Conservation (phyloP, 306 rosid genomes). For the Morella rubra region DNA sequence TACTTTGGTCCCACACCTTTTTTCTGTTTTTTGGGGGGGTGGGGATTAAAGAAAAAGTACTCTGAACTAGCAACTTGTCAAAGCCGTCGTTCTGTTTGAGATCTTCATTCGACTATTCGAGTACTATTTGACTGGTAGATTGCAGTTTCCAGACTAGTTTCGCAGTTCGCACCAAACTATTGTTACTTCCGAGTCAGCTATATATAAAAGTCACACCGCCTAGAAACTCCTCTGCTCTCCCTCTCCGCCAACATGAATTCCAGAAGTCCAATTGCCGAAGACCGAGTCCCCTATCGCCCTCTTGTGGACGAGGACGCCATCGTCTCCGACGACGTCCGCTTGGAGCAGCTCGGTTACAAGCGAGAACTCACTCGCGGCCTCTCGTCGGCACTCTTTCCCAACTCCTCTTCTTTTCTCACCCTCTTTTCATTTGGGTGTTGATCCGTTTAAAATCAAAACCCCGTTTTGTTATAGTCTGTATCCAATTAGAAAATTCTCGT, state of each 20-base stretch:
- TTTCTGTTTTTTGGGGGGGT: too few relatives aligned
- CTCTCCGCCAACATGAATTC: neutral
- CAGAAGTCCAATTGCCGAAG: neutral
- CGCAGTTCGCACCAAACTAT: neutral
- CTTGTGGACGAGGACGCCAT: constrained; percentile 24
- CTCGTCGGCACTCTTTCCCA: constrained; percentile 25
- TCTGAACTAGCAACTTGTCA: neutral
- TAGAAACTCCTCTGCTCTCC: too few relatives aligned
- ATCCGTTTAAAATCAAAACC: neutral
- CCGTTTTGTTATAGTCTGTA: neutral
- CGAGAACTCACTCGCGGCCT: constrained; percentile 47
- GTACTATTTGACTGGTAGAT: neutral
- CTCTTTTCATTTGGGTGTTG: neutral
- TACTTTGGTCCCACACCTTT: neutral
- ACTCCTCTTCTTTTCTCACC: too few relatives aligned
- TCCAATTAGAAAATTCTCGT: neutral
- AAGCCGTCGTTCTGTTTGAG: neutral
- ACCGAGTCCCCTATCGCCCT: constrained; percentile 12
- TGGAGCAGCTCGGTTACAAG: constrained; percentile 48
- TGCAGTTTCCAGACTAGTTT: too few relatives aligned
- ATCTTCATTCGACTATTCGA: neutral
- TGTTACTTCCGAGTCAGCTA: neutral
- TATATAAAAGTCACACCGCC: neutral
- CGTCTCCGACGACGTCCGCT: constrained; percentile 28
- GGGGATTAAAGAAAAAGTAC: too few relatives aligned